A percentile compares a stretch with the other conserved stretches of the same genome.
Evolutionary conservation across 192 early-diverging fungal species (phyloP).

Genomic region (Paraglomus occultum): DNA sequence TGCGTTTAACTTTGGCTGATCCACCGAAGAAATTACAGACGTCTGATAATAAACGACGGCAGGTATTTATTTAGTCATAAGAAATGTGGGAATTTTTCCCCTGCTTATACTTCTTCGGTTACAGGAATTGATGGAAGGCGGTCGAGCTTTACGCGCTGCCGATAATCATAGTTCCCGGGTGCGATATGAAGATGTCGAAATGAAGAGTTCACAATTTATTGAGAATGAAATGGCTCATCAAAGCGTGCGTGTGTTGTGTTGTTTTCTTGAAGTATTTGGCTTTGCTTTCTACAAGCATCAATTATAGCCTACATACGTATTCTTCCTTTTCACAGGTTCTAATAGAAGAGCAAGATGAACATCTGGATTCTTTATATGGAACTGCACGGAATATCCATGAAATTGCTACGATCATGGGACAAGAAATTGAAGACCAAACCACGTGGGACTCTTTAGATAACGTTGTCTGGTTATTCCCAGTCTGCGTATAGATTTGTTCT

Average conservation of each 20-base stretch:
- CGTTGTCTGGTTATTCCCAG: neutral
- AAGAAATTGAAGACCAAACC: conserved; percentile 55
- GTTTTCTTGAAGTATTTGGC: neutral
- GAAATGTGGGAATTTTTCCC: too few species aligned
- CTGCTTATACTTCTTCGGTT: neutral
- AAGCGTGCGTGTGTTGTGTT: conserved; percentile 24
- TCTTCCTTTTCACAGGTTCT: conserved; percentile 38
- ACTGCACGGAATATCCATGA: conserved; percentile 56
- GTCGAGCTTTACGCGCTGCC: neutral
- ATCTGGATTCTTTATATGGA: conserved; percentile 53
- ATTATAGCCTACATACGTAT: neutral
- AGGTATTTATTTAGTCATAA: too few species aligned
- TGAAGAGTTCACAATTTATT: conserved; percentile 37
- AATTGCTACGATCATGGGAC: conserved; percentile 57
- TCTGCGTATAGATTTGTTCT: neutral
- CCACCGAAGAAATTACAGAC: too few species aligned
- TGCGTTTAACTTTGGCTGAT: too few species aligned
- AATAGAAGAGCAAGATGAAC: conserved; percentile 58
- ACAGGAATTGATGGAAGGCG: conserved; percentile 10
- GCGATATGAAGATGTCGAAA: conserved; percentile 27
- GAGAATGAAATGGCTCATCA: conserved; percentile 37
- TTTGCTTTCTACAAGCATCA: neutral
- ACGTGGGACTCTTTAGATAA: conserved; percentile 33
- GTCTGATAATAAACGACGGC: too few species aligned
- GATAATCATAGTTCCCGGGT: conserved; percentile 26